Conservation (phyloP, 768 basidiomycete species). For the Phanerochaete sordida region DNA sequence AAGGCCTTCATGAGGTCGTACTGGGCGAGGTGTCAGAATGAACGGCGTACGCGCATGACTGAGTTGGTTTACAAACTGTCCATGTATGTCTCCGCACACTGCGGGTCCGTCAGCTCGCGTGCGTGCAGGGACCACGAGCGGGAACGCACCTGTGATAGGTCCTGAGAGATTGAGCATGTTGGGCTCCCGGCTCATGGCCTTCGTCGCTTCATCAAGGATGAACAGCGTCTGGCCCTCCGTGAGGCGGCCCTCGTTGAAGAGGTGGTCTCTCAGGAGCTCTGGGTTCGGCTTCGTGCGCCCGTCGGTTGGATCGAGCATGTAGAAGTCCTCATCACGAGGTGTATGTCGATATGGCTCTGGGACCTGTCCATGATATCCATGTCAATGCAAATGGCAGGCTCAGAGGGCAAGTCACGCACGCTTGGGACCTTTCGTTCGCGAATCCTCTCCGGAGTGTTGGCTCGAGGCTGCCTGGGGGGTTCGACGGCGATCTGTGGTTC, state of each 20-base stretch:
- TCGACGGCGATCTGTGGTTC: neutral
- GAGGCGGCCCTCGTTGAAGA: constrained; percentile 81
- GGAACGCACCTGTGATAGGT: constrained; percentile 78
- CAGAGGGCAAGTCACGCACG: neutral
- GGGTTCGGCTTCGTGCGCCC: constrained; percentile 68
- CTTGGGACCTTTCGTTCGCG: constrained; percentile 7
- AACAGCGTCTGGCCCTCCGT: constrained; percentile 83
- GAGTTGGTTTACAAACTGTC: constrained; percentile 73
- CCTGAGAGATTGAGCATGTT: constrained; percentile 86
- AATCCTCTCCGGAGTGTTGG: constrained; percentile 12
- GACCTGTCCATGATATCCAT: constrained; percentile 11
- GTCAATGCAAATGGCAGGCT: neutral
- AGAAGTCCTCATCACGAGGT: constrained; percentile 25
- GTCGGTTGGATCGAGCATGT: constrained; percentile 34
- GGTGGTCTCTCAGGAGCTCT: constrained; percentile 82
- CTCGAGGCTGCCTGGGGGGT: neutral
- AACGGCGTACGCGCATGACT: neutral
- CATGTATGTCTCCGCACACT: constrained; percentile 98
- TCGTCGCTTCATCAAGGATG: constrained; percentile 68
- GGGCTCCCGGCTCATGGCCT: constrained; percentile 68
- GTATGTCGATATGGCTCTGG: constrained; percentile 18
- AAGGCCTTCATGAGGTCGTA: constrained; percentile 99
- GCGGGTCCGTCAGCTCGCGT: constrained; percentile 5
- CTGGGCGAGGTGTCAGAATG: constrained; percentile 34
- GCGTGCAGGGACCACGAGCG: neutral